Evolutionary conservation across 352 stramenopile genomes (phyloP).

Genomic region (Nothophytophthora sp.): DNA sequence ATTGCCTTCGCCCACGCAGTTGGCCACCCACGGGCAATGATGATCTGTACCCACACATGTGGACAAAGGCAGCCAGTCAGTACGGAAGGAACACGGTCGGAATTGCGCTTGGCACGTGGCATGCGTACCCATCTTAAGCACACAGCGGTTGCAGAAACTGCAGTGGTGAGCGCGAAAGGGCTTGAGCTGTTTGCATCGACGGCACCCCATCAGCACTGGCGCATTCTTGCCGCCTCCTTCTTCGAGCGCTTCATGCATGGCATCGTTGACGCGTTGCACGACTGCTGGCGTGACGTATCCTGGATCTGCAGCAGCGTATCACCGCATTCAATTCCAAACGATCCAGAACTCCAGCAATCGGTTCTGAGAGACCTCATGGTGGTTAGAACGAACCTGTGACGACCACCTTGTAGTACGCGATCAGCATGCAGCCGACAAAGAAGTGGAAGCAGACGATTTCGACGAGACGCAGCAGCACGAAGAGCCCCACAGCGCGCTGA

Average conservation of each 20-base stretch:
- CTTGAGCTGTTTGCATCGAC: slow-evolving; percentile 71
- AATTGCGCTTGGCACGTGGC: no score
- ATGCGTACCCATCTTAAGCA: slow-evolving; percentile 86
- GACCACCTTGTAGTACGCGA: slow-evolving; percentile 77
- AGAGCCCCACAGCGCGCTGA: slow-evolving; percentile 13
- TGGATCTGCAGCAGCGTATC: slow-evolving; percentile 71
- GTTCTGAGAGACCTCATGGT: no score
- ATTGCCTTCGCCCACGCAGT: slow-evolving; percentile 82
- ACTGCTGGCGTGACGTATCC: slow-evolving; percentile 73
- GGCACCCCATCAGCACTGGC: slow-evolving; percentile 41
- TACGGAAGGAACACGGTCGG: not conserved
- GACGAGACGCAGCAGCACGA: slow-evolving; percentile 25
- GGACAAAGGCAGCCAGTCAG: no score
- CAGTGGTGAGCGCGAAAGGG: slow-evolving; percentile 85
- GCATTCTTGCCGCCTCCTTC: slow-evolving; percentile 21
- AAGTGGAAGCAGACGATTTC: slow-evolving; percentile 66
- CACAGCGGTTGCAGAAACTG: slow-evolving; percentile 85
- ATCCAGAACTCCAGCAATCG: no score
- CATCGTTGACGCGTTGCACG: slow-evolving; percentile 62
- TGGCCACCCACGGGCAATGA: slow-evolving; percentile 97
- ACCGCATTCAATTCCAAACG: no score
- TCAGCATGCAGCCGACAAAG: slow-evolving; percentile 41
- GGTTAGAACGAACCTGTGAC: no score
- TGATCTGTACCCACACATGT: slow-evolving; percentile 84
- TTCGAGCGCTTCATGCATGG: slow-evolving; percentile 65